Evolutionary conservation across 495 filamentous ascomycete genomes (phyloP).

Genomic region (Xylaria flabelliformis): DNA sequence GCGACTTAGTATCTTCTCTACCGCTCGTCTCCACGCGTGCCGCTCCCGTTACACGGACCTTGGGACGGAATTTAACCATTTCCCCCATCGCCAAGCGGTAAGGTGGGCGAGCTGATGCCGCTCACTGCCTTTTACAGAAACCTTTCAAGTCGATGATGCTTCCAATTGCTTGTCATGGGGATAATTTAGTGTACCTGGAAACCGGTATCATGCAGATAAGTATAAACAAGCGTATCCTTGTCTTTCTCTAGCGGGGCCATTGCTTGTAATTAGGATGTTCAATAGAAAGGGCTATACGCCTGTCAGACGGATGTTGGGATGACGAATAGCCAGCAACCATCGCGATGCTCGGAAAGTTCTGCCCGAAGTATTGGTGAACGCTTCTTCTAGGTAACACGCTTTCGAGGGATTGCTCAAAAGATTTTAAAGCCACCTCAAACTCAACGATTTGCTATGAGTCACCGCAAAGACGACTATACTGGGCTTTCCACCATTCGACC

Average conservation of each 20-base stretch:
- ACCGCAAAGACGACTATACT: not conserved
- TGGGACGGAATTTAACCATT: conserved; percentile 9
- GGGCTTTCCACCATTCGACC: not conserved
- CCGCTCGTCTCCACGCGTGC: conserved; percentile 21
- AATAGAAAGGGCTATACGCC: not conserved
- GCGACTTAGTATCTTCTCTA: not conserved
- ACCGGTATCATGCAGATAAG: not conserved
- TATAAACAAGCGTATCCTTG: not conserved
- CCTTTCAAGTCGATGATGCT: not conserved
- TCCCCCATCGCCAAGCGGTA: conserved; percentile 19
- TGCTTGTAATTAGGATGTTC: not conserved
- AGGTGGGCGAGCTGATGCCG: conserved; percentile 14
- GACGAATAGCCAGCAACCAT: not conserved
- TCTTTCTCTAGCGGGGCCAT: not conserved
- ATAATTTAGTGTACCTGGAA: not conserved
- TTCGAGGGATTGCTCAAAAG: not conserved
- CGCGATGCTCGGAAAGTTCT: not conserved
- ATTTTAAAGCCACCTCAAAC: not conserved
- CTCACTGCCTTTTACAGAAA: conserved; percentile 12
- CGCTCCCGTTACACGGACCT: conserved; percentile 13
- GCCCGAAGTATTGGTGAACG: not conserved
- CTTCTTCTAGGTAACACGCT: not conserved
- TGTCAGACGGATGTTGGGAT: not conserved
- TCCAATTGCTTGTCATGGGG: conserved; percentile 1
- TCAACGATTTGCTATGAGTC: not conserved